Evolutionary conservation across 106 monocot species (phyloP), one percentile per base, ranked within the genome.

Genomic region (Vanilla planifolia): DNA sequence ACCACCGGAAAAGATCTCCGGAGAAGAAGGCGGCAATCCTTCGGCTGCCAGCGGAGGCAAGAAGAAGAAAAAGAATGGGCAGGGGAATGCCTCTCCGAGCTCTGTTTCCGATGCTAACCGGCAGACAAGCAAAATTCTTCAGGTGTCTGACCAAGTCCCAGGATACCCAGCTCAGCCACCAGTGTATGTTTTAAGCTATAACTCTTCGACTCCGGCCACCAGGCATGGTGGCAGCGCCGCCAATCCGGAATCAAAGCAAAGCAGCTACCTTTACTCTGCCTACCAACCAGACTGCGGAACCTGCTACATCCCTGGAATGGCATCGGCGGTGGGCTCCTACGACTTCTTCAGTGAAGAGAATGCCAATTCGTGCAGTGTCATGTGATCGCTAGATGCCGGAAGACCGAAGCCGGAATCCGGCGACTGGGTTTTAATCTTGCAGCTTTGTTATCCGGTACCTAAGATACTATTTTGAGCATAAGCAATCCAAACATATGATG

Each of bases 321-420:
- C 56, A 15, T n/a, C 59, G 48, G 14, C 63, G 29, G 32, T 48
- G 41, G 60, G 35, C 4, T 43, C 65, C 29, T 70, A 61, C 5
- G 66, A 52, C 21, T 36, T 67, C 28, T 71, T 77, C 40, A 71
- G 65, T 40, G 71, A 77, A 14, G 77, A 77, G 62, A 77, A 72
- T 28, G 71, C 66, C 11, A 62, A 61, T 25, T 52, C 53, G 10
- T 77, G 77, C 62, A 29, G 6, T 41, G 77, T 77, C 3, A 77
- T 77, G 77, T 77, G 55, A 64, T 8, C 35, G 27, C 53, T 9
- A 43, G 50, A 22, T 22, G 11, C 7, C 26, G 25, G 50, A 50
- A 21, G n/a, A n/a, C n/a, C n/a, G n/a, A n/a, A n/a, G n/a, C n/a
- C n/a, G n/a, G n/a, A n/a, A n/a, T n/a, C n/a, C n/a, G n/a, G n/a